These are phyloP conservation scores for Paramyrothecium sp. DNA, from an alignment of 2,329 filamentous ascomycete species.

Conservation along the genomic window DNA sequence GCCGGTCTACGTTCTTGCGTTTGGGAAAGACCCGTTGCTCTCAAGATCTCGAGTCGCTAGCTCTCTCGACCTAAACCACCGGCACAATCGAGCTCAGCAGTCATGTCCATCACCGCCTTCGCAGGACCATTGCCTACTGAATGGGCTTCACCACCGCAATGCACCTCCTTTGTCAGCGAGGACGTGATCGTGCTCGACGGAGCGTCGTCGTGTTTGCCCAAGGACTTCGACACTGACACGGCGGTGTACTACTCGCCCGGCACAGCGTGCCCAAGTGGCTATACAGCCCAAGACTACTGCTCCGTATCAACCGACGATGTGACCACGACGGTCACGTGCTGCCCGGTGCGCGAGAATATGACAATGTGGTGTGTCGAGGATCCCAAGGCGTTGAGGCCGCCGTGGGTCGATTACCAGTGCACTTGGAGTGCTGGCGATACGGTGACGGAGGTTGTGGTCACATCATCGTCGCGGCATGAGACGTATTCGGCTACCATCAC, in stretches of 20 bases:
- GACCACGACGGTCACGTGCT: conserved; percentile 33
- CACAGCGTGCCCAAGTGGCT: conserved; percentile 27
- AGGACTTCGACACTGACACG: conserved; percentile 19
- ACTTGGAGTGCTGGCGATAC: conserved; percentile 27
- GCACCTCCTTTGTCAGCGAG: conserved; percentile 11
- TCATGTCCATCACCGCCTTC: conserved; percentile 1
- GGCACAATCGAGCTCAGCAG: not conserved
- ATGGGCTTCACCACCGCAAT: conserved; percentile 6
- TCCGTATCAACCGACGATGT: conserved; percentile 18
- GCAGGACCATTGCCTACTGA: conserved; percentile 14
- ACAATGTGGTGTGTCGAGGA: conserved; percentile 25
- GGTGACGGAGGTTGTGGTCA: conserved; percentile 20
- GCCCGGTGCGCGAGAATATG: conserved; percentile 22
- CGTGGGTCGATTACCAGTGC: conserved; percentile 27
- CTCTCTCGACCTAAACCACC: not conserved
- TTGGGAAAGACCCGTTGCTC: no score
- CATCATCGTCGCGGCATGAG: conserved; percentile 15
- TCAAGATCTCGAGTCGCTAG: no score
- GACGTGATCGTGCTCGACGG: conserved; percentile 20
- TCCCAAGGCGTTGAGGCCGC: conserved; percentile 13
- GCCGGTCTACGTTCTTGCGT: no score
- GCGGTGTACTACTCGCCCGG: conserved; percentile 28
- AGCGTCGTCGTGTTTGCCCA: conserved; percentile 23
- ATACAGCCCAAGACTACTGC: conserved; percentile 22
- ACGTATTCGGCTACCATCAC: conserved; percentile 16